Base-by-base conservation (phyloP, 106 monocot species). In the Dactylorhiza incarnata region DNA sequence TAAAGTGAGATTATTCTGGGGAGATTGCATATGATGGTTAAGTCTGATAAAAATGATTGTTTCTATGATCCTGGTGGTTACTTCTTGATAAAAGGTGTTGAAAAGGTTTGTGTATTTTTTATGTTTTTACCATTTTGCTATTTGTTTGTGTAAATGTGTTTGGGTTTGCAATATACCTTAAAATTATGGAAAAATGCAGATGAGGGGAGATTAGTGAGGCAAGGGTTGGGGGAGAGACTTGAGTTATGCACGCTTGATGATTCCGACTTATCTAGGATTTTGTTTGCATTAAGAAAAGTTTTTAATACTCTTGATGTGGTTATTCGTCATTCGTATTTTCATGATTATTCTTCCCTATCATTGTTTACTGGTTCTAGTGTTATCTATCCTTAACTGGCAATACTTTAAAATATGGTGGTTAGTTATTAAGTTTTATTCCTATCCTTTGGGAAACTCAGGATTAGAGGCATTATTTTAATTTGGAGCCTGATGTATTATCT, bases 51-150 rank as follows among this genome's bases (percentile, higher is more conserved):
- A 91, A 89, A 81, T 75, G 94, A 99, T 68, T 99, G 91, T 55
- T 78, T 85, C 59, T 99, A 88, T 85, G 94, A 99, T 86, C 82
- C 72, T 63, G 97, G 97, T 71, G 97, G 97, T 10, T 99, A 99
- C 75, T 99, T 99, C 78, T 73, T 99, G 82, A 87, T 99, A 29
- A 99, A 99, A 82, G 97, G 97, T 79, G 82, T 81, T 71, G 97
- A 99, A 65, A 99, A 94, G 97, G 97, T 99, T 83, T 12, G 22
- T 72, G 15, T 48, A 44, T 44, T 70, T 45, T 46, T 46, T 70
- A 1, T 46, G 46, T 72, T 72, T 47, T 46, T 45, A 8, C 16
- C 29, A n/a, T 65, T 69, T 69, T 69, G 69, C 0, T 5, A 4
- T 17, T 69, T 69, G 45, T 69, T 69, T 69, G 19, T 46, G 25